Evolutionary conservation across 2,329 filamentous ascomycete species (phyloP).

Genomic region (Fusarium phyllophilum): DNA sequence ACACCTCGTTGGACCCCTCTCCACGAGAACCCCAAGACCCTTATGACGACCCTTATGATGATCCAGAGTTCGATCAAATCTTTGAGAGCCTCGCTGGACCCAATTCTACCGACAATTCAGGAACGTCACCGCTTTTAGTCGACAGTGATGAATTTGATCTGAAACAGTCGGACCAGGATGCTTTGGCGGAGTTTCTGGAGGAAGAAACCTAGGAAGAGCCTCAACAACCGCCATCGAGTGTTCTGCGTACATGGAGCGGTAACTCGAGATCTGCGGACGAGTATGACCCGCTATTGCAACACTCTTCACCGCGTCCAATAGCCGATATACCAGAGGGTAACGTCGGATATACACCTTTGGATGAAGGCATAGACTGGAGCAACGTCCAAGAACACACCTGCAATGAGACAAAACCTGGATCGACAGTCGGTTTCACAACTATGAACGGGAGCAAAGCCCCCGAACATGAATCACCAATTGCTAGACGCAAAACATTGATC

Average conservation of each 20-base stretch:
- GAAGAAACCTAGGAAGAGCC: conserved; percentile 4
- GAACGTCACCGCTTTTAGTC: not conserved
- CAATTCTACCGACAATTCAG: not conserved
- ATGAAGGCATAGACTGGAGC: conserved; percentile 56
- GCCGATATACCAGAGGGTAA: not conserved
- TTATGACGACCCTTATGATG: conserved; percentile 25
- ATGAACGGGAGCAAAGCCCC: not conserved
- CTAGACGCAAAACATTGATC: not conserved
- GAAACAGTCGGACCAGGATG: conserved; percentile 25
- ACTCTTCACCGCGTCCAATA: conserved; percentile 44
- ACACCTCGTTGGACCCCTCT: conserved; percentile 2
- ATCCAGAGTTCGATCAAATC: conserved; percentile 29
- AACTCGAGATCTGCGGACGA: conserved; percentile 49
- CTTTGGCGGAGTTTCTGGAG: conserved; percentile 26
- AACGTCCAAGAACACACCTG: conserved; percentile 37
- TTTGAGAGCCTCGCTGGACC: conserved; percentile 11
- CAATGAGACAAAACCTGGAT: not conserved
- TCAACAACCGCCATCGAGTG: conserved; percentile 45
- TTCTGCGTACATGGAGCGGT: conserved; percentile 47
- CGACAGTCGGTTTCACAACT: not conserved
- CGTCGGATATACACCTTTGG: conserved; percentile 37
- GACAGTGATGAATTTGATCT: conserved; percentile 6
- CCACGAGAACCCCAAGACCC: not conserved
- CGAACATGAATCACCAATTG: not conserved
- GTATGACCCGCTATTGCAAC: conserved; percentile 51